These are phyloP conservation scores for Angomonas ambiguus DNA, from an alignment of 208 protist species.

Conservation along the genomic window DNA sequence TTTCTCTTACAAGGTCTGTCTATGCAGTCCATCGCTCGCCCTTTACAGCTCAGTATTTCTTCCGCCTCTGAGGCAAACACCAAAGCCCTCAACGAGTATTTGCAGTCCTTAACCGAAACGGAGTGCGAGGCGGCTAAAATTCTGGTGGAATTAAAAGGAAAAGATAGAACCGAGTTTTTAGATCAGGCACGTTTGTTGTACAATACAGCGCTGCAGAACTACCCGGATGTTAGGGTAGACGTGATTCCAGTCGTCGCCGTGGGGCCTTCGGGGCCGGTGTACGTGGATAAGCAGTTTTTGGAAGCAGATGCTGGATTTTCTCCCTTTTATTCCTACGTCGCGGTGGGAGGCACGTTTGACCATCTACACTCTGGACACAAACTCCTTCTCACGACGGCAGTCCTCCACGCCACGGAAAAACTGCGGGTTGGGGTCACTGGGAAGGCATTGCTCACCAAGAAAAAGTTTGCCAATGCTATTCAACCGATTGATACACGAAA, in stretches of 20 bases:
- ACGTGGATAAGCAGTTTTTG: not conserved
- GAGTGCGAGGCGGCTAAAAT: slow-evolving; percentile 20
- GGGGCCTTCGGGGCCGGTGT: not conserved
- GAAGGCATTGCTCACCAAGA: slow-evolving; percentile 49
- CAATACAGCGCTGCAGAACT: slow-evolving; percentile 34
- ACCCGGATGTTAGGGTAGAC: slow-evolving; percentile 33
- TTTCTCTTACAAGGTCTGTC: not conserved
- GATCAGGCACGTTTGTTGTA: slow-evolving; percentile 63
- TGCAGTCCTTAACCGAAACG: slow-evolving; percentile 12
- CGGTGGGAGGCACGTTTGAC: slow-evolving; percentile 89
- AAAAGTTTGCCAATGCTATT: slow-evolving; percentile 60
- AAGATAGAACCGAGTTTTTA: slow-evolving; percentile 47
- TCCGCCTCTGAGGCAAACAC: slow-evolving; percentile 27
- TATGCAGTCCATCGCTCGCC: not conserved
- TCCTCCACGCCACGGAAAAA: slow-evolving; percentile 49
- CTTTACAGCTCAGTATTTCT: slow-evolving; percentile 9
- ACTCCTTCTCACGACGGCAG: slow-evolving; percentile 72
- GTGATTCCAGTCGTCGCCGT: slow-evolving; percentile 44
- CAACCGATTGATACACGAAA: slow-evolving; percentile 64
- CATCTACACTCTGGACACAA: slow-evolving; percentile 88
- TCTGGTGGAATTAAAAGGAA: slow-evolving; percentile 45
- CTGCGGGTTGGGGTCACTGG: slow-evolving; percentile 74
- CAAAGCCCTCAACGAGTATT: slow-evolving; percentile 18
- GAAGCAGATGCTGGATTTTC: slow-evolving; percentile 30
- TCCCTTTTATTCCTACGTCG: slow-evolving; percentile 67